phyloP scores from a whole-genome alignment of 768 basidiomycete genomes.

The Hypholoma fasciculare region DNA sequence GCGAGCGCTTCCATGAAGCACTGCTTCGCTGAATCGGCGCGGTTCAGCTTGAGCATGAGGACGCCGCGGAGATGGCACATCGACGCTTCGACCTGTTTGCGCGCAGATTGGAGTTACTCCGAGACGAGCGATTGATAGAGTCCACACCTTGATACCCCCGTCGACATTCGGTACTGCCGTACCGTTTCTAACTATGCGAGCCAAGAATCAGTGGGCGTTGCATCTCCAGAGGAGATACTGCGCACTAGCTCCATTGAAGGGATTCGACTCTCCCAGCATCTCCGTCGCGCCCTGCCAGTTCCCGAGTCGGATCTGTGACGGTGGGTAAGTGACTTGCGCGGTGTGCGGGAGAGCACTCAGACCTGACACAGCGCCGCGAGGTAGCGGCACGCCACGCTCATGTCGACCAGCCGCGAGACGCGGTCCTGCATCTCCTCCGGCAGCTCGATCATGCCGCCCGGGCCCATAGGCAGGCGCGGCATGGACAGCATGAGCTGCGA shows the following conservation, averaged over 20 bases:
- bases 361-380: slow-evolving; percentile 96
- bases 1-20: slow-evolving; percentile 96
- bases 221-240: not conserved
- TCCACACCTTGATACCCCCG: slow-evolving; percentile 87
- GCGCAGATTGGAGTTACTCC: slow-evolving; percentile 3
- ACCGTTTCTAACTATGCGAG: slow-evolving; percentile 54
- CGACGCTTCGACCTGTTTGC: slow-evolving; percentile 84
- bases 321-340: slow-evolving; percentile 5
- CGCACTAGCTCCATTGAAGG: slow-evolving; percentile 73
- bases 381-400: slow-evolving; percentile 95
- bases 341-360: not conserved
- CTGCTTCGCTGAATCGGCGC: slow-evolving; percentile 87
- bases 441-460: slow-evolving; percentile 70
- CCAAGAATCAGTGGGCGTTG: not conserved
- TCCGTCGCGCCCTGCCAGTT: slow-evolving; percentile 92
- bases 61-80: slow-evolving; percentile 95
- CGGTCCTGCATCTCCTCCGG: slow-evolving; percentile 63
- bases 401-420: slow-evolving; percentile 82
- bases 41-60: slow-evolving; percentile 91
- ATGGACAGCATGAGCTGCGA: slow-evolving; percentile 34
- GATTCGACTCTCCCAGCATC: slow-evolving; percentile 91
- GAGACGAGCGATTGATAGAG: not conserved
- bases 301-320: slow-evolving; percentile 70
- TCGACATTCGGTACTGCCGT: slow-evolving; percentile 79
- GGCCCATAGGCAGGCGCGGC: slow-evolving; percentile 68